Conservation (phyloP, 441 rosid genomes). For the Pelargonium fulgidum region DNA sequence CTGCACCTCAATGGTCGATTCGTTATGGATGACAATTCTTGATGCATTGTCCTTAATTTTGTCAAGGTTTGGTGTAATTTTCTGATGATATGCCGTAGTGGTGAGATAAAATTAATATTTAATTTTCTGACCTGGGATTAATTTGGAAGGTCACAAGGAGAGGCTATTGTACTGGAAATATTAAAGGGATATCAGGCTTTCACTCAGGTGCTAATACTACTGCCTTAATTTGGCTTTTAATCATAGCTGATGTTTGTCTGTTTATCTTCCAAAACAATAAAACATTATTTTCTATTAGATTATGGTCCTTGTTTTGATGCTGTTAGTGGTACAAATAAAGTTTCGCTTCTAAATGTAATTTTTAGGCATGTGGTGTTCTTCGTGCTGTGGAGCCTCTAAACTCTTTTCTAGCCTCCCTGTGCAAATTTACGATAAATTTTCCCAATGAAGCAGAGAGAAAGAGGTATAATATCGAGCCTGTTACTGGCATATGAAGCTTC, state of each 20-base stretch:
- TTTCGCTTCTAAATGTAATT: constrained; percentile 18
- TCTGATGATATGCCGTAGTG: constrained; percentile 13
- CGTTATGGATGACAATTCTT: constrained; percentile 94
- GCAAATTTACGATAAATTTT: constrained; percentile 88
- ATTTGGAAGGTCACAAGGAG: constrained; percentile 91
- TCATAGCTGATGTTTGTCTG: neutral
- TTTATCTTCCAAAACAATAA: constrained; percentile 1
- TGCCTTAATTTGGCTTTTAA: constrained; percentile 18
- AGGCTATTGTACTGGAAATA: constrained; percentile 97
- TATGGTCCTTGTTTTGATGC: constrained; percentile 1
- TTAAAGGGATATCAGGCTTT: constrained; percentile 98
- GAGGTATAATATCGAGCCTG: constrained; percentile 46
- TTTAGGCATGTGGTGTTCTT: constrained; percentile 98
- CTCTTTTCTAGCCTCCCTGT: constrained; percentile 92
- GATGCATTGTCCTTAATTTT: constrained; percentile 89
- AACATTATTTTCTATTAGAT: neutral
- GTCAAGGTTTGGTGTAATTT: constrained; percentile 55
- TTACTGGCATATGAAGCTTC: constrained; percentile 11
- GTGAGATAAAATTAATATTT: neutral
- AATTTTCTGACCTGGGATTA: constrained; percentile 30
- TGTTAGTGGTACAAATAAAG: neutral
- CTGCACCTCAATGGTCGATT: constrained; percentile 90
- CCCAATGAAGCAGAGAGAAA: constrained; percentile 71
- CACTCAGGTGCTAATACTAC: constrained; percentile 67
- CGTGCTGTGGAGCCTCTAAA: constrained; percentile 95